These are phyloP conservation scores for Mucor piriformis DNA, from an alignment of 371 early-diverging fungal species.

Conservation along the genomic window DNA sequence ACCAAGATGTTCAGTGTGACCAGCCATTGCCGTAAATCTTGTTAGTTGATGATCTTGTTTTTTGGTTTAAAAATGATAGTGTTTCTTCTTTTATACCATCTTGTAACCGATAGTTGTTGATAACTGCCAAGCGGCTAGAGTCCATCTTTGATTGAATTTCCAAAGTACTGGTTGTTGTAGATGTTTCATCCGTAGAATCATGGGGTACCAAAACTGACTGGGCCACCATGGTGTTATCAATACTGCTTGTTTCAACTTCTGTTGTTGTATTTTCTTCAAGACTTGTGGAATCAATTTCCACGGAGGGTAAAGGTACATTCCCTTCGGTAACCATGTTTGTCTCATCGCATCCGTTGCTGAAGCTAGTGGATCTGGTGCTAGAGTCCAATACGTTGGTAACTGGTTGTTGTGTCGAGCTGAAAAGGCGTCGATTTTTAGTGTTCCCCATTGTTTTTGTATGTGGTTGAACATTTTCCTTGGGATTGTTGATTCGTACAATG, in stretches of 20 bases:
- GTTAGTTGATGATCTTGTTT: background rate
- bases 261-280: background rate
- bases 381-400: background rate
- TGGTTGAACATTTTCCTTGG: background rate
- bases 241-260: slow-evolving; percentile 16
- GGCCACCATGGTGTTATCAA: slow-evolving; percentile 31
- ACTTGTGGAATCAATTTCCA: slow-evolving; percentile 11
- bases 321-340: slow-evolving; percentile 6
- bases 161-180: slow-evolving; percentile 1
- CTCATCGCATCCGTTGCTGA: slow-evolving; percentile 4
- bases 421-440: slow-evolving; percentile 7
- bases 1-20: background rate
- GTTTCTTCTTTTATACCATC: slow-evolving; percentile 2
- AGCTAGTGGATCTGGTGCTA: slow-evolving; percentile 1
- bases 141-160: slow-evolving; percentile 5
- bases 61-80: background rate
- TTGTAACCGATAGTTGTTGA: slow-evolving; percentile 10
- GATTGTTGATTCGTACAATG: background rate
- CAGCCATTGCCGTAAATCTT: slow-evolving; percentile 3
- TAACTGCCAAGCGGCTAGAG: slow-evolving; percentile 17
- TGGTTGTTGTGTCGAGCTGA: background rate
- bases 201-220: slow-evolving; percentile 21
- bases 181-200: background rate
- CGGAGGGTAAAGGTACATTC: slow-evolving; percentile 2
- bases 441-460: slow-evolving; percentile 1